Evolutionary conservation across 495 filamentous ascomycete genomes (phyloP).

Genomic region (Daldinia decipiens): DNA sequence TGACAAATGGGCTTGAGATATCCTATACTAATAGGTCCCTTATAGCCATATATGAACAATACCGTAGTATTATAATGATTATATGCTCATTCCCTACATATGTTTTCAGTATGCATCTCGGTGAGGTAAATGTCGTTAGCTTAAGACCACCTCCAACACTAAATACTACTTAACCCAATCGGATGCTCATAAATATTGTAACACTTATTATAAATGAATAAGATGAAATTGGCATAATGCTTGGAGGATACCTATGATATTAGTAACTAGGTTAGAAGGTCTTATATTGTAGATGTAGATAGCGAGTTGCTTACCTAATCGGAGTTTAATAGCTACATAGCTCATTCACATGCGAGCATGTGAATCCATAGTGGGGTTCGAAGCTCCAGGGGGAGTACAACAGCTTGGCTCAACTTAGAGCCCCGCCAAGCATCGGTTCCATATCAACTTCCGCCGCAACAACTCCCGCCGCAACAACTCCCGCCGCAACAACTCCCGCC

Average conservation of each 20-base stretch:
- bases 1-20: neutral
- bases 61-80: neutral
- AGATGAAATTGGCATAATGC: neutral
- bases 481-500: conserved; percentile 1
- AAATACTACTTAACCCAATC: too few species aligned
- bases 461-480: too few species aligned
- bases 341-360: neutral
- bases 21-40: neutral
- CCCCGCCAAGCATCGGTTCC: conserved; percentile 8
- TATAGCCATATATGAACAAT: neutral
- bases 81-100: neutral
- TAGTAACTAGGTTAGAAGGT: neutral
- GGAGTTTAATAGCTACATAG: neutral
- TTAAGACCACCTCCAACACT: too few species aligned
- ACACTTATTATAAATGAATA: too few species aligned
- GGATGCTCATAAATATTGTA: too few species aligned
- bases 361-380: conserved; percentile 10
- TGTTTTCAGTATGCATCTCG: neutral
- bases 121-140: too few species aligned
- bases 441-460: neutral
- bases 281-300: neutral
- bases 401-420: conserved; percentile 11
- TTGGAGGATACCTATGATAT: neutral
- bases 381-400: neutral
- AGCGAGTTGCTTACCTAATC: too few species aligned